Base-by-base conservation (phyloP, 768 basidiomycete species). In the Leccinum incarnatum region DNA sequence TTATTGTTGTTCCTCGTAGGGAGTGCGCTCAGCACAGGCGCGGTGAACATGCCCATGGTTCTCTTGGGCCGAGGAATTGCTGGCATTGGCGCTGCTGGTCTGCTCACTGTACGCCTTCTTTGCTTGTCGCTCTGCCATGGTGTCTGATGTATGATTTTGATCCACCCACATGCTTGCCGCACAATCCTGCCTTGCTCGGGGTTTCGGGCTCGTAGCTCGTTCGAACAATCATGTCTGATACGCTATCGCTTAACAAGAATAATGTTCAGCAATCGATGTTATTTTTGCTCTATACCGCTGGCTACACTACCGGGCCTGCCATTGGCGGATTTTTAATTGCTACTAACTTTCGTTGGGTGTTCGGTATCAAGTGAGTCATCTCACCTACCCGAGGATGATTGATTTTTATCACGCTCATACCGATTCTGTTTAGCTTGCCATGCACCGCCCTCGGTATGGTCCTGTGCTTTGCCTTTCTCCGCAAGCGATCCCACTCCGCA, bases 321-420 rank as follows among this genome's bases (percentile, higher is more conserved):
- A 75, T 81, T 52, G 71, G 71, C 8, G 81, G 81, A 8, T 75
- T 60, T 25, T 66, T 83, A 14, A 67, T 76, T 2, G 60, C 66
- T 2, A 65, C 75, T 8, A 78, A 68, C 52, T 83, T 80, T 66
- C 75, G 82, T 21, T 83, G 81, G 82, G 76, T 83, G 15, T 83
- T 83, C 58, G 82, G 76, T 3, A 82, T 83, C 71, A 83, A 83
- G 80, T 80, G 50, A 60, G 79, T 56, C 3, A 1, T 32, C 29
- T 23, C 15, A 48, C 11, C 2, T 1, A 15, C 9, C 4, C 6
- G 29, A 46, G 8, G 11, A 3, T 11, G 23, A 34, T 55, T 11
- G 23, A 34, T 55, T 5, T 2, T 60, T 1, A n/a, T 42, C 2
- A 15, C 34, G 27, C 37, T 58, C 23, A 60, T 32, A 17, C 4